These are phyloP conservation scores for Yarrowia sp. DNA, from an alignment of 805 yeast species.

Conservation along the genomic window DNA sequence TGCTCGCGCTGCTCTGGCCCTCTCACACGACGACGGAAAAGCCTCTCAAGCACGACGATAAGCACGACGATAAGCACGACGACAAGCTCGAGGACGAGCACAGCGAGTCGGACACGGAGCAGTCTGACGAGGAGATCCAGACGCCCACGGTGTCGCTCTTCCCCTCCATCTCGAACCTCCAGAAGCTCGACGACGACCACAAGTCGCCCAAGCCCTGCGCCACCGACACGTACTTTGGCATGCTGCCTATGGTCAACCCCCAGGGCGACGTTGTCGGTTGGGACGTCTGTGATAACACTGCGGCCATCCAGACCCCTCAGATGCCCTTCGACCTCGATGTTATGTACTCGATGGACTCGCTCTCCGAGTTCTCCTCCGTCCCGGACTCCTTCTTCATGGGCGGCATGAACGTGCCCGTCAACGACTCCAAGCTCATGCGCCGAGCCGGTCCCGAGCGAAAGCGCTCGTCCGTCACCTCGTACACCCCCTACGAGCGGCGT, in stretches of 20 bases:
- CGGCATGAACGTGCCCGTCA: background rate
- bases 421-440: conserved; percentile 12
- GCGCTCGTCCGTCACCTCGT: conserved; percentile 7
- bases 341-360: conserved; percentile 23
- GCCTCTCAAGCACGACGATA: background rate
- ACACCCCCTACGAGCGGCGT: conserved; percentile 15
- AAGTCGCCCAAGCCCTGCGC: conserved; percentile 25
- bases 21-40: background rate
- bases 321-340: conserved; percentile 22
- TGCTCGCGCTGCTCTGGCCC: conserved; percentile 9
- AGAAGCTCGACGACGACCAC: conserved; percentile 9
- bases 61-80: background rate
- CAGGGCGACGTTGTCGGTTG: conserved; percentile 25
- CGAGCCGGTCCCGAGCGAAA: conserved; percentile 21
- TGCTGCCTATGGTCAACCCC: conserved; percentile 26
- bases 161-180: conserved; percentile 24
- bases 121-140: conserved; percentile 2
- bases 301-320: background rate
- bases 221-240: conserved; percentile 19
- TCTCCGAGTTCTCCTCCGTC: conserved; percentile 9
- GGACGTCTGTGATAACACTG: conserved; percentile 21
- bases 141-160: conserved; percentile 18
- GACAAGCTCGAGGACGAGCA: no score
- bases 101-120: conserved; percentile 9
- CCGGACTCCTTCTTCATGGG: conserved; percentile 18